Conservation (phyloP, 805 yeast species). For the Ogataea methanolica region DNA sequence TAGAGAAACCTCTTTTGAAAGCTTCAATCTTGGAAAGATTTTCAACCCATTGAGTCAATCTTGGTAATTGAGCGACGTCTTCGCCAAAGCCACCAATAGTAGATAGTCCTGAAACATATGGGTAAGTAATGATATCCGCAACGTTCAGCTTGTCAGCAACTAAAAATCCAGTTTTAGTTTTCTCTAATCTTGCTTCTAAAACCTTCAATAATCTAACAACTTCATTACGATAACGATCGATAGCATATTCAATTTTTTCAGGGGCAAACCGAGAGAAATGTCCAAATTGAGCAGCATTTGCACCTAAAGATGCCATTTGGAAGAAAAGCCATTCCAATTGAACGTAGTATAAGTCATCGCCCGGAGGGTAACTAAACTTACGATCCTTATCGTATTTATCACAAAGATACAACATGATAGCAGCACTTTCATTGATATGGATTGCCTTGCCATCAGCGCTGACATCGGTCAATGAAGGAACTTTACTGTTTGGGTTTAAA, state of each 20-base stretch:
- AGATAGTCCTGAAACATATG: constrained; percentile 37
- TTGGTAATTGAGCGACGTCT: constrained; percentile 37
- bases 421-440: constrained; percentile 54
- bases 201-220: constrained; percentile 51
- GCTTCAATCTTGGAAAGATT: constrained; percentile 30
- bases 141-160: constrained; percentile 57
- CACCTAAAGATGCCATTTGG: constrained; percentile 57
- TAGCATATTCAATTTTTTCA: constrained; percentile 52
- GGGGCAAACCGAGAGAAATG: constrained; percentile 42
- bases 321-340: constrained; percentile 50
- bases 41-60: constrained; percentile 37
- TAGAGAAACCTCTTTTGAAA: constrained; percentile 28
- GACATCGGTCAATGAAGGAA: constrained; percentile 48
- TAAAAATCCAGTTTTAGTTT: constrained; percentile 47
- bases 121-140: constrained; percentile 50
- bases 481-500: constrained; percentile 59
- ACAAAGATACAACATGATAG: constrained; percentile 54
- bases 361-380: constrained; percentile 37
- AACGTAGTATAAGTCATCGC: constrained; percentile 43
- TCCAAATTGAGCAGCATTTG: constrained; percentile 58
- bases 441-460: constrained; percentile 37
- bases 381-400: constrained; percentile 56
- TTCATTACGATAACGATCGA: constrained; percentile 47
- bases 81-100: constrained; percentile 17
- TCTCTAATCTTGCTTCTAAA: constrained; percentile 43